A percentile compares a stretch with the other conserved stretches of the same genome.
Evolutionary conservation across 345 rosid species (phyloP).

Genomic region (Alliaria petiolata): DNA sequence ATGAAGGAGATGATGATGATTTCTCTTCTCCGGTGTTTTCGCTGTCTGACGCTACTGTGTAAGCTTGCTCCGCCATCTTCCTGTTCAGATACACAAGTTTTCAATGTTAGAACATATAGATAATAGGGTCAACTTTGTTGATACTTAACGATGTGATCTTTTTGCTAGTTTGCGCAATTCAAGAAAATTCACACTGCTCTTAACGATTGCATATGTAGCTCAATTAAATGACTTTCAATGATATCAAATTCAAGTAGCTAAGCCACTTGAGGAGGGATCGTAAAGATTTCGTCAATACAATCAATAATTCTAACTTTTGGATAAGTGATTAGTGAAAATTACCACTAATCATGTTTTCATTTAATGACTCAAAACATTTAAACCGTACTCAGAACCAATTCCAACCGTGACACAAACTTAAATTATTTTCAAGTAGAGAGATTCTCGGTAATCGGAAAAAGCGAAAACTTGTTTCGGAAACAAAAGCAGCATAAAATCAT

Average conservation of each 20-base stretch:
- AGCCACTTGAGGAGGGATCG: too few species aligned
- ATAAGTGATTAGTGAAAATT: not conserved
- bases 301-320: not conserved
- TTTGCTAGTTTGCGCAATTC: too few species aligned
- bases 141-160: too few species aligned
- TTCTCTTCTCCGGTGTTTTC: constrained; percentile 80
- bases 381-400: not conserved
- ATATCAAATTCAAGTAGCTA: too few species aligned
- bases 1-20: constrained; percentile 41
- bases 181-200: too few species aligned
- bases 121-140: too few species aligned
- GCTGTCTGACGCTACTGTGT: constrained; percentile 82
- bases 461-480: too few species aligned
- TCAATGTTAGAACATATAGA: constrained; percentile 1
- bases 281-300: not conserved
- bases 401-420: not conserved
- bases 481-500: not conserved
- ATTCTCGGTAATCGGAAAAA: not conserved
- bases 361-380: not conserved
- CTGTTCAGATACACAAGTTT: constrained; percentile 28
- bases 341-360: not conserved
- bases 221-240: too few species aligned
- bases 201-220: too few species aligned
- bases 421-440: not conserved
- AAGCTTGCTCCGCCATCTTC: constrained; percentile 60